These are phyloP conservation scores for Suillus clintonianus DNA, from an alignment of 768 basidiomycete species.

Conservation along the genomic window DNA sequence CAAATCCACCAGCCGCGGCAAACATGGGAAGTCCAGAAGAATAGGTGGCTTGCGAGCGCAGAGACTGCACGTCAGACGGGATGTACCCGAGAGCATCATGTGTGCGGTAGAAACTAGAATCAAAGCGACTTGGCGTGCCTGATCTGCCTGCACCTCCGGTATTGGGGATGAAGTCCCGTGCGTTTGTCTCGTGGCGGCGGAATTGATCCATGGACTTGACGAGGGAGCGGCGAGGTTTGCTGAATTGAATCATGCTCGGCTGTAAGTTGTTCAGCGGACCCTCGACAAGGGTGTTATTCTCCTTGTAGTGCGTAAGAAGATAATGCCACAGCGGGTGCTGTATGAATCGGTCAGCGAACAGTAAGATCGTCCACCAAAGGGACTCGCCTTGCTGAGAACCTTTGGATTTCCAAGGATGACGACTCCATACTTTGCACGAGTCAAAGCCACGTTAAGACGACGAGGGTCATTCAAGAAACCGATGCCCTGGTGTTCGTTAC, in stretches of 20 bases:
- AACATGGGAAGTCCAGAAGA: conserved; percentile 91
- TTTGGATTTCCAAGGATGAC: conserved; percentile 99
- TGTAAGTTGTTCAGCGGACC: conserved; percentile 96
- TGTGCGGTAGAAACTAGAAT: conserved; percentile 92
- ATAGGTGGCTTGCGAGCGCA: conserved; percentile 95
- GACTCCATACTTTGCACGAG: conserved; percentile 96
- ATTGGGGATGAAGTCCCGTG: conserved; percentile 68
- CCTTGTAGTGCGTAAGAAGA: conserved; percentile 97
- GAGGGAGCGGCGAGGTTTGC: conserved; percentile 90
- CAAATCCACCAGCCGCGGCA: conserved; percentile 67
- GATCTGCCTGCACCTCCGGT: conserved; percentile 53
- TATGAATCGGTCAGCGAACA: conserved; percentile 16
- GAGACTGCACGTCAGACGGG: conserved; percentile 92
- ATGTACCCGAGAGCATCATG: conserved; percentile 94
- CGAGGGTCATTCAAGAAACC: conserved; percentile 98
- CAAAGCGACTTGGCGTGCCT: conserved; percentile 93
- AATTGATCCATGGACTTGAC: conserved; percentile 91
- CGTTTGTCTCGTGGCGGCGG: conserved; percentile 90
- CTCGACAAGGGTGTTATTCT: conserved; percentile 90
- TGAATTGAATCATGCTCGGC: conserved; percentile 99
- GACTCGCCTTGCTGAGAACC: conserved; percentile 91
- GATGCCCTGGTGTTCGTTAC: conserved; percentile 99
- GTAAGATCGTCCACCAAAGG: conserved; percentile 1
- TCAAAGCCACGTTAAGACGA: conserved; percentile 94
- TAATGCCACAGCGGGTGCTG: conserved; percentile 99